These are phyloP conservation scores for Fraxinus xanthoxyloides DNA, from an alignment of 305 asterid species.

Conservation along the genomic window DNA sequence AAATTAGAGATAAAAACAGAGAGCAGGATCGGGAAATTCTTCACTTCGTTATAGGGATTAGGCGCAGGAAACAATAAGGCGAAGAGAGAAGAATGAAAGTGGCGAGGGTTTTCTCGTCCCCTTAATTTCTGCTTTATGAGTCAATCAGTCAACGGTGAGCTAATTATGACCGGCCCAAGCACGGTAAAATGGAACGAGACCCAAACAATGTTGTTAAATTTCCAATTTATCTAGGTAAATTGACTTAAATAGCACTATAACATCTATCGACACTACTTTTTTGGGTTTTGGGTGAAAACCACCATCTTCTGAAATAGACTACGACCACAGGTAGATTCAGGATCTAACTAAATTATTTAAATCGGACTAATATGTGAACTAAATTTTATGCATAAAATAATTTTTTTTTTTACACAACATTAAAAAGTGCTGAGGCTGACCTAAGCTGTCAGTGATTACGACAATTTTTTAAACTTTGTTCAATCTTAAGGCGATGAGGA, in stretches of 20 bases:
- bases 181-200: background rate
- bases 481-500: background rate
- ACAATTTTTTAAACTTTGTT: background rate
- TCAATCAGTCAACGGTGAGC: background rate
- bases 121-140: background rate
- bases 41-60: background rate
- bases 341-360: background rate
- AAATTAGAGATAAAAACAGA: background rate
- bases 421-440: background rate
- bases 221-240: background rate
- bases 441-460: background rate
- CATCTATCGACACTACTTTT: too few relatives aligned
- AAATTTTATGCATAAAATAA: background rate
- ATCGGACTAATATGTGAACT: background rate
- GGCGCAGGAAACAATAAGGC: background rate
- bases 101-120: background rate
- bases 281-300: too few relatives aligned
- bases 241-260: background rate
- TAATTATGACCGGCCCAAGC: background rate
- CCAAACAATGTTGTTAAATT: constrained; percentile 8
- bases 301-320: too few relatives aligned
- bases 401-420: too few relatives aligned
- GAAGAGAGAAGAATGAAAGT: background rate
- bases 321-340: background rate
- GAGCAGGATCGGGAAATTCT: background rate